Conservation (phyloP, 164 flowering plant species). For the Brasenia schreberi region DNA sequence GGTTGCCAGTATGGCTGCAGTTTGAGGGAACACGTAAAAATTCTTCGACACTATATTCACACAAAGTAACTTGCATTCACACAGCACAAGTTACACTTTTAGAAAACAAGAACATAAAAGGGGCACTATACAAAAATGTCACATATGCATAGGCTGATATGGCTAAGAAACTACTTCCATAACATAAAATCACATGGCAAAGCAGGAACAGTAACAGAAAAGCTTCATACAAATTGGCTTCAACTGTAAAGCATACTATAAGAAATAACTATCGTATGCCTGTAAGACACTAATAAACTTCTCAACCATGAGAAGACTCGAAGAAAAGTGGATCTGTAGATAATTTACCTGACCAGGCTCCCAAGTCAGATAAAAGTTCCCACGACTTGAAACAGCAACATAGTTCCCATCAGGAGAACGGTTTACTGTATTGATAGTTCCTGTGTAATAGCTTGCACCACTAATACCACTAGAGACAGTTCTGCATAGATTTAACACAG, state of each 20-base stretch:
- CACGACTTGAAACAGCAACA: constrained; percentile 99
- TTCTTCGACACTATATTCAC: background rate
- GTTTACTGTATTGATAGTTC: constrained; percentile 85
- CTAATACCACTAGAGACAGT: constrained; percentile 99
- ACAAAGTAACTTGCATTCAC: background rate
- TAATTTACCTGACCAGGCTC: constrained; percentile 92
- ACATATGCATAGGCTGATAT: too few species aligned
- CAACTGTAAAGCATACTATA: too few species aligned
- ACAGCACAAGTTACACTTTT: too few species aligned
- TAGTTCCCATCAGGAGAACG: constrained; percentile 96
- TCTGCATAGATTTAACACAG: constrained; percentile 37
- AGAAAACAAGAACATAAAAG: too few species aligned
- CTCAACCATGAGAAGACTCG: too few species aligned
- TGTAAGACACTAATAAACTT: too few species aligned
- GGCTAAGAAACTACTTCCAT: too few species aligned
- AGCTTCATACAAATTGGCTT: too few species aligned
- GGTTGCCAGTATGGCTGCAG: constrained; percentile 95
- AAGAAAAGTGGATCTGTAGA: constrained; percentile 1
- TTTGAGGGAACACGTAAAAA: background rate
- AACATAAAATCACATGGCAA: too few species aligned
- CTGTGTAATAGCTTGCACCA: constrained; percentile 98
- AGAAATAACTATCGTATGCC: too few species aligned
- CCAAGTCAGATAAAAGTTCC: constrained; percentile 93
- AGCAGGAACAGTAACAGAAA: too few species aligned
- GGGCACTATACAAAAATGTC: too few species aligned